phyloP scores from a whole-genome alignment of 352 stramenopile species.

The Labyrinthula sp. region DNA sequence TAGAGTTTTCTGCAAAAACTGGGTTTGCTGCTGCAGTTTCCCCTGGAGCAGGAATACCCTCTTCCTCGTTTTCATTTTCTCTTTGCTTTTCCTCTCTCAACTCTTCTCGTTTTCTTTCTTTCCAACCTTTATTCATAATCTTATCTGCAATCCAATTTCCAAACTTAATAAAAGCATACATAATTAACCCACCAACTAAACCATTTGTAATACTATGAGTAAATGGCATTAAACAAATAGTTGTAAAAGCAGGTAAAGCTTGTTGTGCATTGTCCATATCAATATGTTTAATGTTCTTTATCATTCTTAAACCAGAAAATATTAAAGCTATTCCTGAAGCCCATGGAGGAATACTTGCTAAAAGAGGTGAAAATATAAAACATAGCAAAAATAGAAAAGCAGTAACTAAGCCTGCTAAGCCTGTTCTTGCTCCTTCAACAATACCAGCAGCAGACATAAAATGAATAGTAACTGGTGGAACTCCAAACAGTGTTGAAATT shows the following conservation, averaged over 20 bases:
- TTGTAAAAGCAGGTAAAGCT: constrained; percentile 45
- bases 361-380: constrained; percentile 47
- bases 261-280: constrained; percentile 42
- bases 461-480: constrained; percentile 40
- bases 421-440: constrained; percentile 41
- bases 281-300: constrained; percentile 37
- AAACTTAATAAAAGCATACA: too few relatives aligned
- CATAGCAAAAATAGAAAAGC: constrained; percentile 44
- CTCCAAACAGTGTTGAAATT: constrained; percentile 34
- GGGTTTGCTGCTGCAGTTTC: too few relatives aligned
- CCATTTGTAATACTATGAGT: constrained; percentile 50
- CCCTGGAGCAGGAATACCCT: too few relatives aligned
- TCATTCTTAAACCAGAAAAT: constrained; percentile 45
- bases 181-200: constrained; percentile 24
- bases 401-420: constrained; percentile 40
- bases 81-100: too few relatives aligned
- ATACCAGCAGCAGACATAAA: constrained; percentile 39
- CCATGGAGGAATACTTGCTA: constrained; percentile 43
- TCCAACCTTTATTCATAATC: too few relatives aligned
- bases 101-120: too few relatives aligned
- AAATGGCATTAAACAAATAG: constrained; percentile 48
- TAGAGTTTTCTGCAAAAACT: too few relatives aligned
- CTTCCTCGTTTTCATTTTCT: too few relatives aligned
- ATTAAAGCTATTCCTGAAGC: constrained; percentile 45
- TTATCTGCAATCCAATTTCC: too few relatives aligned